These are phyloP conservation scores for Aspergillus carbonarius DNA, from an alignment of 2,329 filamentous ascomycete genomes.

Conservation along the genomic window DNA sequence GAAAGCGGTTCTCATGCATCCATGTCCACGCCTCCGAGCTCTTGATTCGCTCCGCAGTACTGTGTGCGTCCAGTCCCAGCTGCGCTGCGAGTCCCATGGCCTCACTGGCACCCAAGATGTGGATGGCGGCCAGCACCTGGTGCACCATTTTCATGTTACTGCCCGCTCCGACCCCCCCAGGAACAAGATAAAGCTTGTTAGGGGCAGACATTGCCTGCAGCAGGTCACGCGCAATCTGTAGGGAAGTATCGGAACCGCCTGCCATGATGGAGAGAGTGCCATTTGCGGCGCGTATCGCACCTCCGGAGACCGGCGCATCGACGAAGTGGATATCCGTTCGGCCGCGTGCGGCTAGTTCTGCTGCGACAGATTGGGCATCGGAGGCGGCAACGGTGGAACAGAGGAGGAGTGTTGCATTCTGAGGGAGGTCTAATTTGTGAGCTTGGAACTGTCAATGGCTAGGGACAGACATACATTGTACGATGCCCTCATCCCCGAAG, in stretches of 20 bases:
- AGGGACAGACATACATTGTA: conserved; percentile 22
- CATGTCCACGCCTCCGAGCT: conserved; percentile 56
- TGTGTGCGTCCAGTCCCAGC: conserved; percentile 52
- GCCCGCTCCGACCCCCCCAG: conserved; percentile 60
- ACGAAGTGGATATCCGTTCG: conserved; percentile 66
- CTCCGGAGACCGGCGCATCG: conserved; percentile 72
- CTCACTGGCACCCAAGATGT: conserved; percentile 62
- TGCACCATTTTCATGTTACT: conserved; percentile 65
- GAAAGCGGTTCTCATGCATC: conserved; percentile 62
- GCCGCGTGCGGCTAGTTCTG: conserved; percentile 53
- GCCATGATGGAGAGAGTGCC: conserved; percentile 77
- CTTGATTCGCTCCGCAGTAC: conserved; percentile 47
- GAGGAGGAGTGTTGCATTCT: conserved; percentile 62
- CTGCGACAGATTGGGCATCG: conserved; percentile 62
- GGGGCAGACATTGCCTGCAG: conserved; percentile 61
- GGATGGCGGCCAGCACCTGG: conserved; percentile 62
- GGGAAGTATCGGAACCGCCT: conserved; percentile 56
- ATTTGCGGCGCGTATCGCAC: conserved; percentile 65
- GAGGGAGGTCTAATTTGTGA: conserved; percentile 44
- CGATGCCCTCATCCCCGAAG: conserved; percentile 58
- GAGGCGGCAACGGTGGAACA: conserved; percentile 70
- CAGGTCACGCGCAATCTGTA: conserved; percentile 58
- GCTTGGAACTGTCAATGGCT: background rate
- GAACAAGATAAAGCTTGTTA: conserved; percentile 62
- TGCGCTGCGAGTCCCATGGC: conserved; percentile 60